Evolutionary conservation across 2,329 filamentous ascomycete genomes (phyloP).

Genomic region (Alternaria sp.): DNA sequence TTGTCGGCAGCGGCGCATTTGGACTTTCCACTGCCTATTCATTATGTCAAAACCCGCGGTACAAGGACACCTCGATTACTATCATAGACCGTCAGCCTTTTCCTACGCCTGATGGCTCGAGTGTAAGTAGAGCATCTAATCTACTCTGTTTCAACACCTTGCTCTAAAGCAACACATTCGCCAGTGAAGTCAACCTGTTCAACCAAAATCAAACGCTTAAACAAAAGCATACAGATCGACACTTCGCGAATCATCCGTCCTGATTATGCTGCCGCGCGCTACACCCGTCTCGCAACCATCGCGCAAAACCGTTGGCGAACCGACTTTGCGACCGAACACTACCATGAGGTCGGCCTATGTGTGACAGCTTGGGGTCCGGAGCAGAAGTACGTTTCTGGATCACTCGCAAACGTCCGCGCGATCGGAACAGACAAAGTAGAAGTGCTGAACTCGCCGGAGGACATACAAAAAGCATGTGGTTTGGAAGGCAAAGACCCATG

Average conservation of each 20-base stretch:
- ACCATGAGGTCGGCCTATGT: constrained; percentile 74
- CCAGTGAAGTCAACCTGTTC: background rate
- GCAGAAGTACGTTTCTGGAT: constrained; percentile 52
- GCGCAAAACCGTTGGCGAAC: constrained; percentile 76
- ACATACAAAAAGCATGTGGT: constrained; percentile 53
- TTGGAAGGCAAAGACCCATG: constrained; percentile 52
- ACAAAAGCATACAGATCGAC: constrained; percentile 56
- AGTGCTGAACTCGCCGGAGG: constrained; percentile 48
- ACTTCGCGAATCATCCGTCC: constrained; percentile 70
- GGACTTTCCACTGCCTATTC: constrained; percentile 74
- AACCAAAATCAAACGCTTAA: constrained; percentile 7
- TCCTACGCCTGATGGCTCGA: constrained; percentile 67
- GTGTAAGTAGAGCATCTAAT: constrained; percentile 46
- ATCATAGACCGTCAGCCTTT: constrained; percentile 67
- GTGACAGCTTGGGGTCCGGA: constrained; percentile 66
- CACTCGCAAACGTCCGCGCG: constrained; percentile 47
- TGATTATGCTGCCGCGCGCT: constrained; percentile 84
- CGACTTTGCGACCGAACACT: constrained; percentile 71
- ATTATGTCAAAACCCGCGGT: constrained; percentile 68
- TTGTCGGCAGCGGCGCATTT: constrained; percentile 64
- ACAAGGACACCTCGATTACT: constrained; percentile 63
- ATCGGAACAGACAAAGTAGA: constrained; percentile 53
- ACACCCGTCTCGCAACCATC: constrained; percentile 75
- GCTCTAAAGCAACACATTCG: background rate
- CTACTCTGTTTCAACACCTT: background rate